These are phyloP conservation scores for Pelargonium australe DNA, from an alignment of 441 rosid species.

Conservation along the genomic window DNA sequence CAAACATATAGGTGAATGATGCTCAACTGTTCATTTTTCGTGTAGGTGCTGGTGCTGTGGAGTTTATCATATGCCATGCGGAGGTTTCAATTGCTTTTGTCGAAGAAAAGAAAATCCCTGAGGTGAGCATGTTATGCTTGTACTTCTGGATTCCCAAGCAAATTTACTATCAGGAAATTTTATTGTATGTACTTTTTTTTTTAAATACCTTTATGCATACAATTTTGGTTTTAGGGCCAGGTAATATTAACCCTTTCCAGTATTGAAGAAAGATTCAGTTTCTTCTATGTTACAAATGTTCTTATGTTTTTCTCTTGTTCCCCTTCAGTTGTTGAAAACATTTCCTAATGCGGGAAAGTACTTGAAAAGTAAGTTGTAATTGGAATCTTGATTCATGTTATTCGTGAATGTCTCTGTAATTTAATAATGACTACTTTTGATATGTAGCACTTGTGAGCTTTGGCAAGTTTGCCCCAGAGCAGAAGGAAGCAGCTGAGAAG, in stretches of 20 bases:
- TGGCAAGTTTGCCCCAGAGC: constrained; percentile 58
- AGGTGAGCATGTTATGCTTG: constrained; percentile 43
- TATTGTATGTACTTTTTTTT: background rate
- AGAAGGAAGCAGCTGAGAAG: constrained; percentile 60
- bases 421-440: constrained; percentile 11
- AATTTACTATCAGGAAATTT: background rate
- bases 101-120: constrained; percentile 77
- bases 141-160: background rate
- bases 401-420: background rate
- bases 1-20: too few relatives aligned
- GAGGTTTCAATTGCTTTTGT: constrained; percentile 81
- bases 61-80: constrained; percentile 74
- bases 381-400: constrained; percentile 12
- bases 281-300: constrained; percentile 11
- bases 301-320: constrained; percentile 11
- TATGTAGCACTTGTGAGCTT: constrained; percentile 86
- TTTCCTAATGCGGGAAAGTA: constrained; percentile 52
- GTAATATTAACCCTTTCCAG: too few relatives aligned
- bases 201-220: background rate
- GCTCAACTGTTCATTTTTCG: constrained; percentile 11
- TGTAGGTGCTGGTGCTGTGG: constrained; percentile 82
- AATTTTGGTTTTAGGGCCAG: too few relatives aligned
- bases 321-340: constrained; percentile 67
- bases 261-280: too few relatives aligned
- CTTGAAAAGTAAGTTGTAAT: constrained; percentile 59